Base-by-base conservation (phyloP, 495 filamentous ascomycete genomes). In the Penicillium manginii region DNA sequence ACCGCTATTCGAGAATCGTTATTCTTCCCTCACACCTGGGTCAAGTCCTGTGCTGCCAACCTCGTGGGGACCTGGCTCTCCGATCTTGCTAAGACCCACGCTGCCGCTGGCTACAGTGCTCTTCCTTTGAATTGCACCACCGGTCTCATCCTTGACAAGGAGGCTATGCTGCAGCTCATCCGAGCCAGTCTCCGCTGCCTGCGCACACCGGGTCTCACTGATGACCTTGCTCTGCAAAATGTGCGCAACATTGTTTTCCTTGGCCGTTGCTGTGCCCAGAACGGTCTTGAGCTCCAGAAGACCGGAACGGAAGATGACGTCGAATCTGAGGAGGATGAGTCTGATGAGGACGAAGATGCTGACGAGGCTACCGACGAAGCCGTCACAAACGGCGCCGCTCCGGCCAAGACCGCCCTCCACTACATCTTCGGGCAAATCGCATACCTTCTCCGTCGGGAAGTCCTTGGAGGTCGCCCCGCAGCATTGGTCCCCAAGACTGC, bases 161-260 rank as follows among this genome's bases (percentile, higher is more conserved):
- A 85, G 10, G 84, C 88, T 33, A 85, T 96, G 73, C 72, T 85
- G 15, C 78, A 85, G 19, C 70, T 93, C 21, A 84, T 89, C 29
- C 79, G 82, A 17, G 82, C 83, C 35, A 84, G 84, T 49, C 69
- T 93, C 5, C 80, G 83, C 51, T 84, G 87, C 37, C 80, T 97
- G 26, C 86, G 81, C 35, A 85, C 84, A 0, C 82, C 83, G 0
- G 82, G 83, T 29, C 73, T 94, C 23, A 84, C 74, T 39, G 85
- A 91, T 56, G 81, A 85, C 19, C 78, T 96, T 23, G 87, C 86
- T 0, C 81, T 81, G 56, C 90, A 93, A 67, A 84, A 81, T 31
- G 85, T 90, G 26, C 85, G 88, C 57, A 93, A 96, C 63, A 75
- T 92, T 35, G 74, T 89, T 19, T 96, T 96, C 79, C 78, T 96